A percentile compares a stretch with the other conserved stretches of the same genome.
Conservation (phyloP, 257 asterid species). For the Striga asiatica region DNA sequence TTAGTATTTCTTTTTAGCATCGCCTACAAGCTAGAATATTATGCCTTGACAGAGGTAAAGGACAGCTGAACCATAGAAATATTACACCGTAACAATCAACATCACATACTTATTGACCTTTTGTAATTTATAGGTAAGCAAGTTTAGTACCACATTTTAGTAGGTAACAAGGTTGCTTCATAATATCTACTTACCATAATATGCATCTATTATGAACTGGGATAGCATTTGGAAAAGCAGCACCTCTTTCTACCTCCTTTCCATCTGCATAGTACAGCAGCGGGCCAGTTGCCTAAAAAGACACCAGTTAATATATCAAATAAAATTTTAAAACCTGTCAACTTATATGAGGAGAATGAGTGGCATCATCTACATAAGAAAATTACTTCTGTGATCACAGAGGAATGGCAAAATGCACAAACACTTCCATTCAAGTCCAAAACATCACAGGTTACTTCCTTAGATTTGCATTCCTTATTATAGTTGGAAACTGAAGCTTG, state of each 20-base stretch:
- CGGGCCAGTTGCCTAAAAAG: constrained; percentile 64
- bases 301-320: constrained; percentile 16
- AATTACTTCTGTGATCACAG: constrained; percentile 60
- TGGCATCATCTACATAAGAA: not conserved
- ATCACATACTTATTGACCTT: not conserved
- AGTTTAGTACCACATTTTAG: not conserved
- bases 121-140: not conserved
- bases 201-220: constrained; percentile 71
- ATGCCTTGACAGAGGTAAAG: not conserved
- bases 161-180: not conserved
- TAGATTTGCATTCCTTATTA: constrained; percentile 22
- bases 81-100: not conserved
- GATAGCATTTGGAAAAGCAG: constrained; percentile 31
- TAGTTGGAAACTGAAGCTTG: constrained; percentile 21
- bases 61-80: not conserved
- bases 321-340: constrained; percentile 3
- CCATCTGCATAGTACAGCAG: constrained; percentile 66
- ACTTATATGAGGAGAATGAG: constrained; percentile 3
- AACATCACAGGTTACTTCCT: constrained; percentile 21
- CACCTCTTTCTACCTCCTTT: constrained; percentile 43
- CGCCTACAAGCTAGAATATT: no score
- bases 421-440: constrained; percentile 20
- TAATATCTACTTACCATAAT: constrained; percentile 51
- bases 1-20: not conserved
- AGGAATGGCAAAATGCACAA: constrained; percentile 79